Evolutionary conservation across 345 rosid species (phyloP).

Genomic region (Rubroshorea leprosula): DNA sequence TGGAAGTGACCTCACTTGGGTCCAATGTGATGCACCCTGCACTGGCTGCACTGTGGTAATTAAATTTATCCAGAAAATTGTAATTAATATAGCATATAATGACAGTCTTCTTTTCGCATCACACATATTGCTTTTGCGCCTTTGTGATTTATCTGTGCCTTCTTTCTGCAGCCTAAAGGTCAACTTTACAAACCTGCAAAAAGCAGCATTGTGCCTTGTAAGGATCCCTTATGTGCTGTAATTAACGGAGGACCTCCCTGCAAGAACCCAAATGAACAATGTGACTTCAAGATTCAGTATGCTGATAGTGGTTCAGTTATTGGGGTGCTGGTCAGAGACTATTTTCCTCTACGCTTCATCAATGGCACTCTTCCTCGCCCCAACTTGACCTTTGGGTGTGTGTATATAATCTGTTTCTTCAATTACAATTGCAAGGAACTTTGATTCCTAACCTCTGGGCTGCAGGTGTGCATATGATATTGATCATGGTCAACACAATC

Average conservation of each 20-base stretch:
- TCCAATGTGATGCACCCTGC: constrained; percentile 96
- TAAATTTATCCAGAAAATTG: background rate
- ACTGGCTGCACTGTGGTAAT: constrained; percentile 44
- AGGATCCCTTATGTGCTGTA: constrained; percentile 45
- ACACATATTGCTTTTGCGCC: background rate
- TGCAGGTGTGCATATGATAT: constrained; percentile 76
- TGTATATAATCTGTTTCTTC: too few species aligned
- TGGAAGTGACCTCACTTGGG: constrained; percentile 96
- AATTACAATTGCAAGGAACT: too few species aligned
- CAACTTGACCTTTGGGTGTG: constrained; percentile 68
- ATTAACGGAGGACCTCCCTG: constrained; percentile 36
- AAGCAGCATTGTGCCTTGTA: constrained; percentile 46
- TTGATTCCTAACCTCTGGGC: background rate
- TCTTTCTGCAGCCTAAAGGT: constrained; percentile 45
- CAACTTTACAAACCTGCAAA: constrained; percentile 58
- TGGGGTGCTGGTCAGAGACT: constrained; percentile 66
- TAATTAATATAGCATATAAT: too few species aligned
- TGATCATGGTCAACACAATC: constrained; percentile 32
- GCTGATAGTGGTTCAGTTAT: constrained; percentile 69
- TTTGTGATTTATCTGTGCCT: background rate
- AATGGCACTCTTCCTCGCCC: constrained; percentile 49
- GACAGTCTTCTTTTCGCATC: background rate
- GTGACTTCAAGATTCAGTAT: constrained; percentile 76
- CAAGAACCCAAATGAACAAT: constrained; percentile 52
- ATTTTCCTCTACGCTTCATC: constrained; percentile 40